Conservation (phyloP, 1,284 basidiomycete genomes). For the Filobasidium uniguttulatum region DNA sequence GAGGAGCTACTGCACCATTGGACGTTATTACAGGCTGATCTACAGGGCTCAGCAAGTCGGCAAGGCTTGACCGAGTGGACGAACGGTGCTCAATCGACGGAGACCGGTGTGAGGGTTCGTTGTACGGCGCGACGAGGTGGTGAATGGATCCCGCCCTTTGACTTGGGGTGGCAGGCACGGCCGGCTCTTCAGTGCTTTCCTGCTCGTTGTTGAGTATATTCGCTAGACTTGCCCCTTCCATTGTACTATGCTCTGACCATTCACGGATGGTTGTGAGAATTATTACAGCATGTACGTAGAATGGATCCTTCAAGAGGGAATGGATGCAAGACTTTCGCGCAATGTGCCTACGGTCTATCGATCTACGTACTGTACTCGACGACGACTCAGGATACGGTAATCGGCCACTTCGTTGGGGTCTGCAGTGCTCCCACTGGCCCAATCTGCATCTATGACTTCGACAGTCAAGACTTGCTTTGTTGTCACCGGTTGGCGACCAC, state of each 20-base stretch:
- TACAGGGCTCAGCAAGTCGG: neutral
- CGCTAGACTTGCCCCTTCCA: neutral
- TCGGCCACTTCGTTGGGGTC: neutral
- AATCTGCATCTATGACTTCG: neutral
- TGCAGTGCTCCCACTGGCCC: neutral
- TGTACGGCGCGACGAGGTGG: neutral
- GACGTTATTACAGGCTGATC: neutral
- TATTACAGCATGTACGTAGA: neutral
- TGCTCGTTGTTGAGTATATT: neutral
- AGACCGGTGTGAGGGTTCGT: no score
- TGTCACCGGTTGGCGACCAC: neutral
- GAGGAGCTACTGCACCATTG: neutral
- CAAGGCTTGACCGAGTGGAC: neutral
- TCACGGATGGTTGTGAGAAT: neutral
- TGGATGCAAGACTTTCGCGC: neutral
- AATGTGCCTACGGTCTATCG: neutral
- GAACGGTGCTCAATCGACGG: no score
- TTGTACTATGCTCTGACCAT: neutral
- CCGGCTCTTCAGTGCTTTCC: no score
- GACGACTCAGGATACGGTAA: neutral
- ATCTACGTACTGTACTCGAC: neutral
- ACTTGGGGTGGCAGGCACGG: neutral
- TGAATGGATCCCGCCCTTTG: neutral
- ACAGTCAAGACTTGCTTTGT: slow-evolving; percentile 4
- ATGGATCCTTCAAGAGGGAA: neutral